phyloP scores from a whole-genome alignment of 257 asterid genomes.

The Prunella vulgaris region DNA sequence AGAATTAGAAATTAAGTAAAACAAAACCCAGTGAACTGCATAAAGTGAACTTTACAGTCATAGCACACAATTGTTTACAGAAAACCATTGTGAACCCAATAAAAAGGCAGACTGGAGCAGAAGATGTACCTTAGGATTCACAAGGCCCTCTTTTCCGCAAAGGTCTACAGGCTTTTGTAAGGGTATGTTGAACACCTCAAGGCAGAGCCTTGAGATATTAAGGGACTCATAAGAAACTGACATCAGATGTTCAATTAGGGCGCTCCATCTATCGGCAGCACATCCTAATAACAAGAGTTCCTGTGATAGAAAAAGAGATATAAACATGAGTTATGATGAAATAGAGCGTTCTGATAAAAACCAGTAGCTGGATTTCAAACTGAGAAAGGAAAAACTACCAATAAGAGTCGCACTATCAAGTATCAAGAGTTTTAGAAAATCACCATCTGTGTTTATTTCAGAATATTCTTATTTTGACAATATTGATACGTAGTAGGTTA shows the following conservation, averaged over 20 bases:
- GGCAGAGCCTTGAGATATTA: conserved; percentile 42
- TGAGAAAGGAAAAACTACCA: background rate
- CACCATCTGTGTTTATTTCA: background rate
- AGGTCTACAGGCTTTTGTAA: conserved; percentile 27
- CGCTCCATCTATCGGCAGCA: conserved; percentile 55
- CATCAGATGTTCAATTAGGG: conserved; percentile 45
- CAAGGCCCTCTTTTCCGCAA: conserved; percentile 31
- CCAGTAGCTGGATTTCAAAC: background rate
- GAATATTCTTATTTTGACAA: background rate
- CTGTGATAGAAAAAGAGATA: conserved; percentile 29
- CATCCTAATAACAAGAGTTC: conserved; percentile 70
- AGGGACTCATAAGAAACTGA: conserved; percentile 41
- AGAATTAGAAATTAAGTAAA: background rate
- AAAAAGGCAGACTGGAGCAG: conserved; percentile 8
- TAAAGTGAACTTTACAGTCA: too few relatives aligned
- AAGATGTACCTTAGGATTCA: conserved; percentile 44
- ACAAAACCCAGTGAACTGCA: background rate
- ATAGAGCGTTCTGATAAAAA: background rate
- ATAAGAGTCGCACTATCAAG: background rate
- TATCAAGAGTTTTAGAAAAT: background rate
- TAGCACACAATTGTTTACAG: background rate
- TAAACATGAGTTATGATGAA: conserved; percentile 4
- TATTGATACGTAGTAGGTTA: background rate
- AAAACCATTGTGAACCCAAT: background rate
- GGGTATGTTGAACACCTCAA: conserved; percentile 44